Evolutionary conservation across 495 filamentous ascomycete species (phyloP).

Genomic region (Polyplosphaeria fusca): DNA sequence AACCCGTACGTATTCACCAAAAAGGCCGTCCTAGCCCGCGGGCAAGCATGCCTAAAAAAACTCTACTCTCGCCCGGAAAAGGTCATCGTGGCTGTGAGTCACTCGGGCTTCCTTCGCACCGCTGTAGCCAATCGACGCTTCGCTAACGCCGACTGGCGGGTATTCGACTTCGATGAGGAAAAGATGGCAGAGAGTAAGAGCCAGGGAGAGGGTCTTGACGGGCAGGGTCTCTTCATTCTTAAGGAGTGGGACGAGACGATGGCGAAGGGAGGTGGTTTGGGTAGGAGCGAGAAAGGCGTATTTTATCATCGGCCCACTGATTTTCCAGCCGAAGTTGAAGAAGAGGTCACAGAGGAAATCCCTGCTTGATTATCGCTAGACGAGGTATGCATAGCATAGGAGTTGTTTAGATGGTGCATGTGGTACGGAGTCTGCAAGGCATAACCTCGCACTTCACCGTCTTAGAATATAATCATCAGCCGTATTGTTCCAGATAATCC

Average conservation of each 20-base stretch:
- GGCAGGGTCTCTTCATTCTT: conserved; percentile 21
- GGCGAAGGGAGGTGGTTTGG: conserved; percentile 39
- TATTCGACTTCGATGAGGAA: conserved; percentile 55
- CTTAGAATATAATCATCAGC: too few species aligned
- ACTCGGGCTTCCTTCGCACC: conserved; percentile 55
- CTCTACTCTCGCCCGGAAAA: conserved; percentile 55
- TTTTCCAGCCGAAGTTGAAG: conserved; percentile 29
- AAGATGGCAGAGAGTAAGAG: conserved; percentile 23
- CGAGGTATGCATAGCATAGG: too few species aligned
- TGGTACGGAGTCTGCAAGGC: too few species aligned
- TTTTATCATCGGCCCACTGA: conserved; percentile 15
- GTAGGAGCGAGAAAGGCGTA: conserved; percentile 32
- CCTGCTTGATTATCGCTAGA: too few species aligned
- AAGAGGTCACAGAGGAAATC: too few species aligned
- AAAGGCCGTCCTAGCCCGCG: conserved; percentile 49
- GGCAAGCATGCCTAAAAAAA: conserved; percentile 46
- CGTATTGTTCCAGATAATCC: too few species aligned
- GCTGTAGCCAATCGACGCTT: conserved; percentile 48
- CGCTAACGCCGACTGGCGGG: conserved; percentile 59
- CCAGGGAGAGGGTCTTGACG: conserved; percentile 8
- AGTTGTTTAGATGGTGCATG: too few species aligned
- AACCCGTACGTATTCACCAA: conserved; percentile 49
- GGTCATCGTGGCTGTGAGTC: conserved; percentile 58
- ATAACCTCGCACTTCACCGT: too few species aligned
- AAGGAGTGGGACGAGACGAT: conserved; percentile 37